Percentiles rank a stretch among this genome's conserved stretches.
Evolutionary conservation across 345 rosid genomes (phyloP).

Genomic region (Euphorbia pulcherrima): DNA sequence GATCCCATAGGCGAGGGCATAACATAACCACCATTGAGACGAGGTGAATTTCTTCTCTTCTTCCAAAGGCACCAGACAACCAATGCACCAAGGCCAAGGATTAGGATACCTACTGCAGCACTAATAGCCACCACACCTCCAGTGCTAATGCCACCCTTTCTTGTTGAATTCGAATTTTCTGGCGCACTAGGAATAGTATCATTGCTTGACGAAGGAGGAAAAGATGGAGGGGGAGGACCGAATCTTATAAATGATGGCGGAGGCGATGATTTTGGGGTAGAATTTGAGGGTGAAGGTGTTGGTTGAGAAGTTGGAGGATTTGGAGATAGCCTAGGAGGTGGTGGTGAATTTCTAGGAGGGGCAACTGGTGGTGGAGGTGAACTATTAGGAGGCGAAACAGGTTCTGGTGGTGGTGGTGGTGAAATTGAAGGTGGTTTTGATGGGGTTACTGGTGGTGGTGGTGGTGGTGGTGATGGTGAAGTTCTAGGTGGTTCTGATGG

Average conservation of each 20-base stretch:
- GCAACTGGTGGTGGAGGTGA: constrained; percentile 25
- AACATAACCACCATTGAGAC: constrained; percentile 52
- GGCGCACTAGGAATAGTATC: constrained; percentile 30
- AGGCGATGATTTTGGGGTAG: constrained; percentile 29
- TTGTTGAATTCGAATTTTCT: constrained; percentile 24
- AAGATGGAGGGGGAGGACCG: constrained; percentile 29
- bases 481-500: constrained; percentile 16
- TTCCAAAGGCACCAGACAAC: constrained; percentile 54
- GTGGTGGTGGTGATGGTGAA: constrained; percentile 2
- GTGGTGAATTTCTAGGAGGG: constrained; percentile 20
- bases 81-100: constrained; percentile 54
- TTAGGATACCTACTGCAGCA: constrained; percentile 45
- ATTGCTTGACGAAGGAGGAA: constrained; percentile 24
- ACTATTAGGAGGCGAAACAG: constrained; percentile 19
- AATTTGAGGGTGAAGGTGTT: constrained; percentile 39
- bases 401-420: constrained; percentile 27
- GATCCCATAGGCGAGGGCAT: constrained; percentile 61
- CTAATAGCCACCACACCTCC: constrained; percentile 49
- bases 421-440: constrained; percentile 29
- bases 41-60: constrained; percentile 44
- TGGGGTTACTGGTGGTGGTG: constrained; percentile 20
- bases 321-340: constrained; percentile 31
- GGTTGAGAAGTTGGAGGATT: constrained; percentile 29
- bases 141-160: constrained; percentile 34
- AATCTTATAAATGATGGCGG: constrained; percentile 36